Evolutionary conservation across 306 rosid species (phyloP).

Genomic region (Malus sylvestris): DNA sequence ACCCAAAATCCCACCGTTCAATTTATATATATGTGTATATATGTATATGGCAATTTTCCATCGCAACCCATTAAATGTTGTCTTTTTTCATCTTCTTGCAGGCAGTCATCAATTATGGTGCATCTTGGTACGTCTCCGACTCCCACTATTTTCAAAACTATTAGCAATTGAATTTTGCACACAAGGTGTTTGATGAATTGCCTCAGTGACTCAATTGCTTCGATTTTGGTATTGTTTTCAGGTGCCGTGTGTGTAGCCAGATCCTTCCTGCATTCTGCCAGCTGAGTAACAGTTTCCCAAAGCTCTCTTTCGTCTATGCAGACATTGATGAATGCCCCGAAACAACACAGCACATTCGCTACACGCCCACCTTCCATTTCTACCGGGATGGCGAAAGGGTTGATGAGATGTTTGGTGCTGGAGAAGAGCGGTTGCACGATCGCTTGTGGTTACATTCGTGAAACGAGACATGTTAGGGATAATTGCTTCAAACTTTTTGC

Average conservation of each 20-base stretch:
- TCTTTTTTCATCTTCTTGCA: constrained; percentile 22
- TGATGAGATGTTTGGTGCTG: constrained; percentile 63
- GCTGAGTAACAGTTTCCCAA: constrained; percentile 65
- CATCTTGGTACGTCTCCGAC: constrained; percentile 55
- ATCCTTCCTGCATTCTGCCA: constrained; percentile 71
- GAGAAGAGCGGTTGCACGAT: constrained; percentile 56
- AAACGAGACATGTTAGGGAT: not conserved
- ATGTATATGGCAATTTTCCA: not conserved
- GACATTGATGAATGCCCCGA: constrained; percentile 90
- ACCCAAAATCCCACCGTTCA: not conserved
- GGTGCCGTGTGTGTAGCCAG: constrained; percentile 75
- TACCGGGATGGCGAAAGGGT: constrained; percentile 70
- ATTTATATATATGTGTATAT: not conserved
- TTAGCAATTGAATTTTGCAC: not conserved
- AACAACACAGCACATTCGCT: constrained; percentile 75
- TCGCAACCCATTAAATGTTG: not conserved
- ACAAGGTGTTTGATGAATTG: constrained; percentile 27
- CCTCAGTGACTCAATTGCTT: not conserved
- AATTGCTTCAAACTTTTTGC: not conserved
- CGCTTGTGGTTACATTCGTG: constrained; percentile 52
- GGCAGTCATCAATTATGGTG: constrained; percentile 92
- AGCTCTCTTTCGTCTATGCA: constrained; percentile 61
- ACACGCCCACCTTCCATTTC: constrained; percentile 77
- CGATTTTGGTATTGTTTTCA: constrained; percentile 16
- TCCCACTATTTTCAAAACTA: not conserved